Base-by-base conservation (phyloP, 176 grass and related monocot genomes). In the Urochloa ruziziensis region DNA sequence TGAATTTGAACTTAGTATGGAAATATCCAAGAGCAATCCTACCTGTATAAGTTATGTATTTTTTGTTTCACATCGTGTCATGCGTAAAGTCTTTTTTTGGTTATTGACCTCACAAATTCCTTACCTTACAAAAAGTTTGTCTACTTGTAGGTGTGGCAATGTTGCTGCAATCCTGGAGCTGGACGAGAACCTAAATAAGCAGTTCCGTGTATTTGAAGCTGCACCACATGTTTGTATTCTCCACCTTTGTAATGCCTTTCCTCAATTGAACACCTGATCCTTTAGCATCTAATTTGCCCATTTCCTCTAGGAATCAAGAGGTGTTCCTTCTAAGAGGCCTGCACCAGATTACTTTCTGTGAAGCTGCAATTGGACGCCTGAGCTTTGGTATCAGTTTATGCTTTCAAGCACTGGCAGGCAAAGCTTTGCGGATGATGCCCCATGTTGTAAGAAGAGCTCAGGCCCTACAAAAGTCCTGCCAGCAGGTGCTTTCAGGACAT, bases 91-190 rank as follows among this genome's bases (percentile, higher is more conserved):
- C 34, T 0, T 81, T 71, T 30, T 30, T 5, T 54, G 63, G 76
- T 44, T 62, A 5, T 51, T 13, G 16, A 70, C 12, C 19, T 87
- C 4, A 32, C n/a, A 36, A 25, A 75, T 56, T 76, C 54, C 34
- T 79, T 30, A 72, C 18, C 57, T 32, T 44, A 43, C 25, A 24
- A 62, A 36, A 67, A 83, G 21, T 71, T 71, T 79, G 4, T 72
- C n/a, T 62, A 42, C 33, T 78, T 95, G 19, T 78, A 99, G 96
- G 85, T 99, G 96, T 83, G 96, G 96, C 60, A 99, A 99, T 91
- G 93, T 99, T 39, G 96, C 96, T 90, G 96, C 96, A 82, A 99
- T 99, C 80, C 91, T 99, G 30, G 96, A 94, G 89, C 83, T 99
- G 88, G 93, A 96, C 62, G 93, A 96, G 91, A 99, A 94, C 85